These are phyloP conservation scores for Cyberlindnera veronae DNA, from an alignment of 805 yeast species.

Conservation along the genomic window DNA sequence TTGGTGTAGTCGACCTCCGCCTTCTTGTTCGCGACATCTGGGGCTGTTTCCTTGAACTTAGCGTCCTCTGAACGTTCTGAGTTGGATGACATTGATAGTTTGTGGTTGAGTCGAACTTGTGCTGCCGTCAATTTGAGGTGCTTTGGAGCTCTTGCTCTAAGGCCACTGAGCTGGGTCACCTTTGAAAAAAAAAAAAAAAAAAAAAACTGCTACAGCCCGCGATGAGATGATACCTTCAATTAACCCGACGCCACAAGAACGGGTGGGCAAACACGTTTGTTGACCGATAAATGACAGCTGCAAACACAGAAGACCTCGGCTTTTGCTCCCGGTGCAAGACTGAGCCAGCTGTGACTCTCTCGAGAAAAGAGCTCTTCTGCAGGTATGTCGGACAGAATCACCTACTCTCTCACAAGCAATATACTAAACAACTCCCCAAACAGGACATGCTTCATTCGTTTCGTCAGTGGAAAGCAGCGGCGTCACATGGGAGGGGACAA, in stretches of 20 bases:
- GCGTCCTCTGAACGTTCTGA: constrained; percentile 19
- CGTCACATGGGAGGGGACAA: constrained; percentile 68
- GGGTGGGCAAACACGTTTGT: too few species aligned
- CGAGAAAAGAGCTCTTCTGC: constrained; percentile 68
- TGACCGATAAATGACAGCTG: too few species aligned
- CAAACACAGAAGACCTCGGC: too few species aligned
- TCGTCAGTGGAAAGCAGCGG: constrained; percentile 75
- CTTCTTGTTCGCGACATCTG: constrained; percentile 32
- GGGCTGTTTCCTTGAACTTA: constrained; percentile 21
- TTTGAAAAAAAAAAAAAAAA: not conserved
- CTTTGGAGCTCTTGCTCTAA: not conserved
- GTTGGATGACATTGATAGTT: constrained; percentile 6
- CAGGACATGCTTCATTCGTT: constrained; percentile 59
- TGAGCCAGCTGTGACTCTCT: constrained; percentile 38
- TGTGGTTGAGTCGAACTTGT: not conserved
- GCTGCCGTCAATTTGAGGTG: not conserved
- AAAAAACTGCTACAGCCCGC: too few species aligned
- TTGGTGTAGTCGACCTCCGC: constrained; percentile 49
- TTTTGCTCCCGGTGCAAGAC: constrained; percentile 43
- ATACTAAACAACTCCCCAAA: not conserved
- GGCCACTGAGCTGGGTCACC: too few species aligned
- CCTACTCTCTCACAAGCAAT: not conserved
- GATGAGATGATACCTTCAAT: too few species aligned
- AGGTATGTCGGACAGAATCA: constrained; percentile 18
- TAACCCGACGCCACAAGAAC: too few species aligned